Conservation (phyloP, 129 eudicot genomes). For the Flaveria linearis region DNA sequence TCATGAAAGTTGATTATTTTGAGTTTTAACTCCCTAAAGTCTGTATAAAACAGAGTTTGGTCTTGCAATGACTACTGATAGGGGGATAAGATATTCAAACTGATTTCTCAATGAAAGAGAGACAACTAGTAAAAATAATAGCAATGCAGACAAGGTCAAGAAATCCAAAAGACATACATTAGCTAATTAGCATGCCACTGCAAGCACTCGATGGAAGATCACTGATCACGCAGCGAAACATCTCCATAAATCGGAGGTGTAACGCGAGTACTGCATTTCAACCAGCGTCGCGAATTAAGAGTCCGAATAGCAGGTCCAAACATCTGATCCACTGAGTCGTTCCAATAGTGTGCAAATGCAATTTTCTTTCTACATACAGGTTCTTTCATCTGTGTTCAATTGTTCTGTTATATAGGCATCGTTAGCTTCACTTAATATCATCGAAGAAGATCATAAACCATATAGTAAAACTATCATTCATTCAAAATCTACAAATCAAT, state of each 20-base stretch:
- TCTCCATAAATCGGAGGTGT: constrained; percentile 64
- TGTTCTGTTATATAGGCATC: too few relatives aligned
- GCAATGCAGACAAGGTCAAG: constrained; percentile 13
- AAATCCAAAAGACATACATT: neutral
- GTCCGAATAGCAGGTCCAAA: too few relatives aligned
- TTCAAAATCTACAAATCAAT: constrained; percentile 1
- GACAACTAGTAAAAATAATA: neutral
- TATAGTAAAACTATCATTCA: too few relatives aligned
- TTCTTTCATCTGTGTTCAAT: constrained; percentile 38
- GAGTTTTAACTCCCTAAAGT: neutral
- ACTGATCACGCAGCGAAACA: neutral
- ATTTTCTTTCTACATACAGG: constrained; percentile 43
- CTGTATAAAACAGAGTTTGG: neutral
- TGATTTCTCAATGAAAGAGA: neutral
- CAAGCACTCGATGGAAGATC: neutral
- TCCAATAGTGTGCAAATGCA: constrained; percentile 52
- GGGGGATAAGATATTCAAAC: neutral
- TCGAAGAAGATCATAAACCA: too few relatives aligned
- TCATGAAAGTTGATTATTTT: neutral
- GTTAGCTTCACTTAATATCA: too few relatives aligned
- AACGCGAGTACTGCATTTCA: constrained; percentile 10
- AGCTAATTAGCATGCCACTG: constrained; percentile 3
- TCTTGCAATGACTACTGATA: constrained; percentile 3
- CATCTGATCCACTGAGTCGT: too few relatives aligned
- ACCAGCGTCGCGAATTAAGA: too few relatives aligned